A percentile compares a stretch with the other conserved stretches of the same genome.
Evolutionary conservation across 345 rosid species (phyloP).

Genomic region (Populus euphratica): DNA sequence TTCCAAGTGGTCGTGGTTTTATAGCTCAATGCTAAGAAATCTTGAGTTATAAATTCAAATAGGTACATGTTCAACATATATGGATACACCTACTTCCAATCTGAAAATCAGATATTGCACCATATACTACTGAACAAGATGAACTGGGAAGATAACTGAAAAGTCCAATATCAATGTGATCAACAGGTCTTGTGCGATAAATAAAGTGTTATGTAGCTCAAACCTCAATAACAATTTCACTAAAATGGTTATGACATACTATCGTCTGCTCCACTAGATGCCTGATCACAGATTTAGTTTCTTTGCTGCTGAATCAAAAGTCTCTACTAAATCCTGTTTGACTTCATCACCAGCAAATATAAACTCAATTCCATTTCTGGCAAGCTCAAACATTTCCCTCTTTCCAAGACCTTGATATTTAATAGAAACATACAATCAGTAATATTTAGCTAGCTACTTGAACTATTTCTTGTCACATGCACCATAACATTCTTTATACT

Average conservation of each 20-base stretch:
- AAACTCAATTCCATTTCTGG: constrained; percentile 51
- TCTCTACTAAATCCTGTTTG: constrained; percentile 48
- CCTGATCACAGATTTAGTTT: constrained; percentile 30
- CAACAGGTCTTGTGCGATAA: constrained; percentile 1
- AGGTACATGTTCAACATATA: neutral
- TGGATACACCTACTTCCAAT: neutral
- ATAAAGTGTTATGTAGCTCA: neutral
- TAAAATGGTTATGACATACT: neutral
- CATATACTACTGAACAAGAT: neutral
- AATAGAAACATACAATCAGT: constrained; percentile 1
- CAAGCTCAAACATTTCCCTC: constrained; percentile 61
- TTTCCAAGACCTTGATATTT: constrained; percentile 51
- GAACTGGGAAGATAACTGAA: neutral
- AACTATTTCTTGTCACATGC: neutral
- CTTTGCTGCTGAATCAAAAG: constrained; percentile 42
- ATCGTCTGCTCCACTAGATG: neutral
- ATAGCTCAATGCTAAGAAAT: neutral
- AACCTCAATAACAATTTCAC: neutral
- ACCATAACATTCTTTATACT: constrained; percentile 16
- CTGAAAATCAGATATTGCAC: neutral
- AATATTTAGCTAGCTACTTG: neutral
- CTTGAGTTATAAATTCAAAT: neutral
- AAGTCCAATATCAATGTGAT: neutral
- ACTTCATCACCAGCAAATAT: constrained; percentile 67
- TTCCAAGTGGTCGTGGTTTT: neutral